Percentiles rank a stretch among this genome's conserved stretches.
Conservation (phyloP, 352 stramenopile species). For the Phytopythium oedochilum region DNA sequence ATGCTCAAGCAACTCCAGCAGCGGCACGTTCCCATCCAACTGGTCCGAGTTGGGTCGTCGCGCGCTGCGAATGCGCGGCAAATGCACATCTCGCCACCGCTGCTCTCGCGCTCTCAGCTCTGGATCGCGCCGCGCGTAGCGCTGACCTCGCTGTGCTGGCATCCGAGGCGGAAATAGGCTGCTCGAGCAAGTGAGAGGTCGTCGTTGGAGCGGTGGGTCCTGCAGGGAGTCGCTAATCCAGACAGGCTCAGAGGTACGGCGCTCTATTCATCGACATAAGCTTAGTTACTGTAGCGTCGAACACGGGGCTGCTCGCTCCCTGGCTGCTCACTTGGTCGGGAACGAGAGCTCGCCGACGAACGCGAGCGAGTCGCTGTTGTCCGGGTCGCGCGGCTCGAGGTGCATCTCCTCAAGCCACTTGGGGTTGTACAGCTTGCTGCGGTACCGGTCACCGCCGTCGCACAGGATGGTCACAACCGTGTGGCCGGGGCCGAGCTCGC, state of each 20-base stretch:
- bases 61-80: constrained; percentile 20
- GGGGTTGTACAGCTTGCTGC: constrained; percentile 79
- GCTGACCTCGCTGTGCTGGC: neutral
- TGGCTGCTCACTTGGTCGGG: constrained; percentile 7
- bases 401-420: constrained; percentile 64
- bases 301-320: neutral
- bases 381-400: constrained; percentile 23
- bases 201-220: neutral
- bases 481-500: constrained; percentile 53
- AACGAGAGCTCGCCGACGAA: constrained; percentile 29
- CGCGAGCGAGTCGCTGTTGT: constrained; percentile 17
- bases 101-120: constrained; percentile 7
- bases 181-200: neutral
- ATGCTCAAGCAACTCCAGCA: constrained; percentile 44
- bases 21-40: constrained; percentile 16
- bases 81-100: constrained; percentile 20
- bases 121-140: neutral
- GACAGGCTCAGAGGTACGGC: neutral
- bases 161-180: neutral
- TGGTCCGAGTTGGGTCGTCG: constrained; percentile 36
- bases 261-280: neutral
- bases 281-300: too few relatives aligned
- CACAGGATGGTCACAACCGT: constrained; percentile 82
- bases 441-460: constrained; percentile 75
- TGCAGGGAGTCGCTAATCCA: neutral